Base-by-base conservation (phyloP, 2,329 filamentous ascomycete genomes). In the Colletotrichum melonis region DNA sequence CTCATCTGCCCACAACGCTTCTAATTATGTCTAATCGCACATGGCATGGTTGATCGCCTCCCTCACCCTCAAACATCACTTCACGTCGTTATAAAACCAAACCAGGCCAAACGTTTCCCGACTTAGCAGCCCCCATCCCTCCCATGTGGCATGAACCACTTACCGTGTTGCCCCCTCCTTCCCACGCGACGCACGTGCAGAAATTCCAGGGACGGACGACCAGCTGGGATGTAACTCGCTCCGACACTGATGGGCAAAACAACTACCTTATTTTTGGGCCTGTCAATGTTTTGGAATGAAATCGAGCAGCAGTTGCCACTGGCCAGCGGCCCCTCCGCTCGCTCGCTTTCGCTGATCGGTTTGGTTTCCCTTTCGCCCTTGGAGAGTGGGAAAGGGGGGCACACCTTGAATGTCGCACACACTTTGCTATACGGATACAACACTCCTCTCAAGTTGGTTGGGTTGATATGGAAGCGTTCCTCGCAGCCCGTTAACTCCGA, bases 61-160 rank as follows among this genome's bases (percentile, higher is more conserved):
- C 42, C 42, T 46, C 42, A 19, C 42, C 42, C 38, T 52, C 22
- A 62, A 28, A 46, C 38, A 14, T 52, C 28, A 54, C 60, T 19
- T 62, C 14, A 22, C 26, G 42, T n/a, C 42, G 42, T 46, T n/a
- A n/a, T n/a, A 46, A 46, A 46, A 46, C 42, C 42, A 46, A 46
- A 46, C 42, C 28, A 67, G 35, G 26, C 55, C 56, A 62, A 68
- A 63, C 57, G 30, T 68, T 38, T 38, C 56, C 38, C 58, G 35
- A 54, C 30, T 42, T 49, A 52, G 60, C 46, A 12, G n/a, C 5
- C 19, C 26, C 28, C 60, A 38, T 38, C 19, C 6, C 42, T n/a
- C 42, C 42, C 42, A 46, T 46, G 42, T 46, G 42, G 7, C 42
- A 46, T 46, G 42, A 46, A 46, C 42, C 42, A n/a, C 42, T 46